phyloP scores from a whole-genome alignment of 306 rosid species.

The Carpinus fangiana region DNA sequence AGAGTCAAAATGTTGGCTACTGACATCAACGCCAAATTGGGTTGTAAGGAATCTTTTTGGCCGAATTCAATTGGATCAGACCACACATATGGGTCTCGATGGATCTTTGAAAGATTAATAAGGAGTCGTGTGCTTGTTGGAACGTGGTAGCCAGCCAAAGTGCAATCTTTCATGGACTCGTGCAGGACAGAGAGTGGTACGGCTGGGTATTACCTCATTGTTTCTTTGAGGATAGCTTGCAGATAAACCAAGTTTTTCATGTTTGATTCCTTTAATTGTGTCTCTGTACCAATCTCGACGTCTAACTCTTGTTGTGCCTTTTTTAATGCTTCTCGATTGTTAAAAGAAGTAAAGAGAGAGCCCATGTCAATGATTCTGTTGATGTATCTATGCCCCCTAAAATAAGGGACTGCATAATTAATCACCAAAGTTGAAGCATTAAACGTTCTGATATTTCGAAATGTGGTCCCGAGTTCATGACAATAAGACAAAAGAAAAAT shows the following conservation, averaged over 20 bases:
- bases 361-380: constrained; percentile 16
- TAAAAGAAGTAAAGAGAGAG: constrained; percentile 18
- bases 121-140: constrained; percentile 23
- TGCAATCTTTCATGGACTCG: constrained; percentile 29
- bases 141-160: constrained; percentile 24
- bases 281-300: constrained; percentile 15
- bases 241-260: constrained; percentile 25
- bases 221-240: constrained; percentile 36
- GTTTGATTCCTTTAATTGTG: constrained; percentile 29
- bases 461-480: too few relatives aligned
- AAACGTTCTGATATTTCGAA: too few relatives aligned
- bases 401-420: constrained; percentile 4
- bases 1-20: constrained; percentile 29
- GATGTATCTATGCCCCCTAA: constrained; percentile 15
- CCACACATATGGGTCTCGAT: constrained; percentile 37
- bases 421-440: background rate
- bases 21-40: constrained; percentile 11
- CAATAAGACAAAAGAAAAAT: too few relatives aligned
- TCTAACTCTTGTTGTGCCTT: constrained; percentile 21
- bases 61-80: constrained; percentile 18
- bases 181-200: constrained; percentile 24
- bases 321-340: background rate
- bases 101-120: constrained; percentile 29
- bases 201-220: constrained; percentile 32
- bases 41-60: constrained; percentile 33